A percentile compares a stretch with the other conserved stretches of the same genome.
phyloP scores from a whole-genome alignment of 768 basidiomycete species.

The Auricularia cornea region DNA sequence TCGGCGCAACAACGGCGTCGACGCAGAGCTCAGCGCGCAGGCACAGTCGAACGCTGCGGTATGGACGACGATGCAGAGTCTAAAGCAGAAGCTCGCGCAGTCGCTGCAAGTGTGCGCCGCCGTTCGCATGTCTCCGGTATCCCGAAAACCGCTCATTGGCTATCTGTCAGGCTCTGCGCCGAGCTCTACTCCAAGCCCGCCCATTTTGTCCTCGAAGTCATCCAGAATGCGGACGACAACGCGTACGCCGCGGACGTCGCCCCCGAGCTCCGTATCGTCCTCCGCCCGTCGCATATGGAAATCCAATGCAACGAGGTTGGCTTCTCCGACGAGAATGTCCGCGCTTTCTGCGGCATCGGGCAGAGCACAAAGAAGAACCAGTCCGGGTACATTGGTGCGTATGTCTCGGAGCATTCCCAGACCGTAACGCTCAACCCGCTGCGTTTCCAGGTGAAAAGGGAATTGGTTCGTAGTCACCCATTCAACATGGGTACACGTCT shows the following conservation, averaged over 20 bases:
- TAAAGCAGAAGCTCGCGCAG: not conserved
- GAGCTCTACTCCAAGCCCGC: slow-evolving; percentile 20
- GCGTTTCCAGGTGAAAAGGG: slow-evolving; percentile 20
- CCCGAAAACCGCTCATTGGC: too few relatives aligned
- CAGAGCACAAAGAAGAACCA: slow-evolving; percentile 17
- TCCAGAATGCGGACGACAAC: slow-evolving; percentile 24
- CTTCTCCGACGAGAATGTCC: slow-evolving; percentile 14
- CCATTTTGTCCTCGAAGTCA: slow-evolving; percentile 20
- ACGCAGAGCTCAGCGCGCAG: not conserved
- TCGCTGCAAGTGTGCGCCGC: not conserved
- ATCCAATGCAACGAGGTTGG: slow-evolving; percentile 20
- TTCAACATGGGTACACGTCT: not conserved
- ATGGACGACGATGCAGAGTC: not conserved
- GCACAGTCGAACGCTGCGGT: not conserved
- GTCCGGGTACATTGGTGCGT: slow-evolving; percentile 10
- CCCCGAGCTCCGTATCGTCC: slow-evolving; percentile 11
- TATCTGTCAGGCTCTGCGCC: slow-evolving; percentile 11
- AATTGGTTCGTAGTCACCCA: slow-evolving; percentile 11
- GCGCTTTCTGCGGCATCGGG: slow-evolving; percentile 19
- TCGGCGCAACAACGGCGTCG: slow-evolving; percentile 2
- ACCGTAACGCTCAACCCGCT: not conserved
- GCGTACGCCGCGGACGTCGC: slow-evolving; percentile 5
- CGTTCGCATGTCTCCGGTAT: too few relatives aligned
- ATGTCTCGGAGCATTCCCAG: not conserved
- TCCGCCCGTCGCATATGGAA: slow-evolving; percentile 7